These are phyloP conservation scores for Orbilia blumenaviensis DNA, from an alignment of 2,329 filamentous ascomycete genomes.

Conservation along the genomic window DNA sequence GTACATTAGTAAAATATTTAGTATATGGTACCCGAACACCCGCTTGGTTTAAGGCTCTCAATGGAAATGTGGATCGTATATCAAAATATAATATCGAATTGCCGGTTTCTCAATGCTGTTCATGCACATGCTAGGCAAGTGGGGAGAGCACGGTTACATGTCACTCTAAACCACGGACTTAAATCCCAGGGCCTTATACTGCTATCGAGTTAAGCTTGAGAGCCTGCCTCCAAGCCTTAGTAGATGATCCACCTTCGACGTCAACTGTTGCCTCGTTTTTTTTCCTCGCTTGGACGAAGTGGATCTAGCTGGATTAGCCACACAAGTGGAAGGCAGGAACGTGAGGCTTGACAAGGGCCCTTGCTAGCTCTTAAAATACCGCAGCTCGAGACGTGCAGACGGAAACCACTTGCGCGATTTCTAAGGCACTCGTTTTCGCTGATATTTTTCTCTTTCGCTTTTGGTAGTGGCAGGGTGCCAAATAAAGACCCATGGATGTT, in stretches of 20 bases:
- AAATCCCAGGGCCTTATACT: background rate
- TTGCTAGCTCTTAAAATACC: slow-evolving; percentile 18
- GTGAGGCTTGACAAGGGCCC: slow-evolving; percentile 34
- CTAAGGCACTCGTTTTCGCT: background rate
- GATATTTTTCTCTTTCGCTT: slow-evolving; percentile 38
- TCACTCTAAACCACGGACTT: background rate
- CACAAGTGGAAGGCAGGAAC: slow-evolving; percentile 35
- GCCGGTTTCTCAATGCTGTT: background rate
- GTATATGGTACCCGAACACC: slow-evolving; percentile 17
- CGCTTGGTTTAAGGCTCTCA: background rate
- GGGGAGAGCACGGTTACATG: slow-evolving; percentile 8
- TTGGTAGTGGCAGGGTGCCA: slow-evolving; percentile 1
- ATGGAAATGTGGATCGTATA: background rate
- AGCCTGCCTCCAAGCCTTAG: background rate
- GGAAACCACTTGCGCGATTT: slow-evolving; percentile 45
- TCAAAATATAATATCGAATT: slow-evolving; percentile 10
- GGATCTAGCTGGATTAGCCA: slow-evolving; percentile 32
- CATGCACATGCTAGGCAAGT: slow-evolving; percentile 12
- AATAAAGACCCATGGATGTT: slow-evolving; percentile 2
- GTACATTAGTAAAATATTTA: slow-evolving; percentile 25
- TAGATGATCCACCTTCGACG: slow-evolving; percentile 12
- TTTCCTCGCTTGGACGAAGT: background rate
- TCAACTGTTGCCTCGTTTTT: slow-evolving; percentile 15
- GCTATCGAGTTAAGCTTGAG: background rate
- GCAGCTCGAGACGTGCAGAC: background rate